Evolutionary conservation across 441 rosid species (phyloP), one percentile per base, ranked within the genome.

Genomic region (Raphanus hybrid): DNA sequence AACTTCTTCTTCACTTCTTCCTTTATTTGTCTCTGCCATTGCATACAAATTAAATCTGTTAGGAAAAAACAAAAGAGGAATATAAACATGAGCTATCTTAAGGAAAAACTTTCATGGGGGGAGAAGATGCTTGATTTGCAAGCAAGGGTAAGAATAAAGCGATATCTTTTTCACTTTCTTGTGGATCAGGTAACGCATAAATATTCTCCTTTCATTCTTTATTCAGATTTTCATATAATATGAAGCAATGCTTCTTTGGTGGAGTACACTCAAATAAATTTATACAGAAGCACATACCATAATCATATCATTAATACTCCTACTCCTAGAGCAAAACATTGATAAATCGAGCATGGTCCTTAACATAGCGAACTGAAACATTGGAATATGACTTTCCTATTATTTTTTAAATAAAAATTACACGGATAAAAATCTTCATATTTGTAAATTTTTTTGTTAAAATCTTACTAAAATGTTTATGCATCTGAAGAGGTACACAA

Each of bases 1-100:
- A 3, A 94, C 87, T 76, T 81, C 27, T 55, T 88, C 97, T 48
- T 84, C 84, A 34, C 26, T 74, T 54, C 16, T 69, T 54, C 82
- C 88, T 37, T 91, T 82, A 70, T 69, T 59, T 43, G 84, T 88
- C 11, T 91, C 96, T 69, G 34, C 34, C 34, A 29, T 29, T 29
- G 34, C 5, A 29, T 29, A 29, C 5, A 29, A 29, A 29, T 29
- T 29, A 29, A 29, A 29, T 29, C 34, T 29, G 34, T 29, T 29
- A 29, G 34, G 5, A 29, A 29, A 23, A 29, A 74, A 50, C 37
- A 68, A 54, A 60, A 75, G 70, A 75, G 55, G 68, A 75, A 68
- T 80, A 80, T 75, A 71, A 80, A 54, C 72, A 70, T 7, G 16
- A 59, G 5, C 0, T 26, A 43, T 55, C 58, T 52, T 9, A 29